phyloP scores from a whole-genome alignment of 371 early-diverging fungal genomes.

The Mortierella sp. region DNA sequence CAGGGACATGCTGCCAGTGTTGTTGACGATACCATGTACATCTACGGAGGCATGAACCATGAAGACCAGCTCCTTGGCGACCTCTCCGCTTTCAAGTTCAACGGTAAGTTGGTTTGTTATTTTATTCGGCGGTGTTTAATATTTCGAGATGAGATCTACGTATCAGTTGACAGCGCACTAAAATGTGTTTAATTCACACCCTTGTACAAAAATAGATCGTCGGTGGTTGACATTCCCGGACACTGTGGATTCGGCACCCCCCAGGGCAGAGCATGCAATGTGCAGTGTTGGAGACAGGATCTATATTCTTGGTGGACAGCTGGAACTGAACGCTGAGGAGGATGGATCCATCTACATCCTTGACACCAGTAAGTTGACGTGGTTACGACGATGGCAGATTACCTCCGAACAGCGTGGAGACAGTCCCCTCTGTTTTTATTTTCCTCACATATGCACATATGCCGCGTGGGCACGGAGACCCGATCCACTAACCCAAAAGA shows the following conservation, averaged over 20 bases:
- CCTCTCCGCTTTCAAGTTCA: conserved; percentile 80
- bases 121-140: background rate
- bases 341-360: conserved; percentile 71
- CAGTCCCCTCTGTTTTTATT: background rate
- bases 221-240: conserved; percentile 85
- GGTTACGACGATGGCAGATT: background rate
- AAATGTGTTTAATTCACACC: background rate
- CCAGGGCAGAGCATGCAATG: conserved; percentile 74
- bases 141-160: background rate
- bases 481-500: background rate
- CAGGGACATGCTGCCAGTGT: conserved; percentile 76
- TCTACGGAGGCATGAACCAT: conserved; percentile 79
- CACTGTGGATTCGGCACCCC: conserved; percentile 77
- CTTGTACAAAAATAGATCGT: conserved; percentile 57
- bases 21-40: conserved; percentile 82
- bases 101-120: conserved; percentile 56
- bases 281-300: conserved; percentile 74
- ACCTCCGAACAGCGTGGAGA: background rate
- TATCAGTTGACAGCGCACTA: background rate
- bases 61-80: conserved; percentile 75
- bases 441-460: background rate
- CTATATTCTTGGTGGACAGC: conserved; percentile 77
- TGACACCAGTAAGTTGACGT: conserved; percentile 68
- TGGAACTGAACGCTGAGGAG: conserved; percentile 62
- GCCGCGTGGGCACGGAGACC: background rate